These are phyloP conservation scores for Sonneratia caseolaris DNA, from an alignment of 345 rosid genomes.

Conservation along the genomic window DNA sequence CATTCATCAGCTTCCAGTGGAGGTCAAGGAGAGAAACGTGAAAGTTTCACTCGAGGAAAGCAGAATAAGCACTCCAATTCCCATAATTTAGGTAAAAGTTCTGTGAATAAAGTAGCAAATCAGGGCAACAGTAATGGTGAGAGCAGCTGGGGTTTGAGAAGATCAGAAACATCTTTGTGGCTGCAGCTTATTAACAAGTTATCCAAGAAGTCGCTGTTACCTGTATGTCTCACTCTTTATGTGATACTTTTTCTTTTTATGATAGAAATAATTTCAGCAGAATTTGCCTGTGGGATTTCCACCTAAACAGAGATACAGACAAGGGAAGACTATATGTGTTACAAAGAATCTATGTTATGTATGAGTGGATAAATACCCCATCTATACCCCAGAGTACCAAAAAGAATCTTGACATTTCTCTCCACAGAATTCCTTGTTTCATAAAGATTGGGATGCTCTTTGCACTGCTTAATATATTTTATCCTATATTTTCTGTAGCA, in stretches of 20 bases:
- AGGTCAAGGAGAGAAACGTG: constrained; percentile 58
- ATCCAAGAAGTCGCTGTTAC: constrained; percentile 68
- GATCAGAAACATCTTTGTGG: constrained; percentile 76
- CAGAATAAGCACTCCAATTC: constrained; percentile 68
- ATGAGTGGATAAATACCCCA: neutral
- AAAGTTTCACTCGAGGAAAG: constrained; percentile 42
- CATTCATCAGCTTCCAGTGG: constrained; percentile 49
- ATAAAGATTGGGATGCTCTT: neutral
- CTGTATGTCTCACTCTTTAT: constrained; percentile 43
- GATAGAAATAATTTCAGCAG: neutral
- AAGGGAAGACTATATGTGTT: neutral
- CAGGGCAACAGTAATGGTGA: constrained; percentile 48
- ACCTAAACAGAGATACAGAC: neutral
- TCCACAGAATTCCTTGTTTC: neutral
- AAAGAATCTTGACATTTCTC: neutral
- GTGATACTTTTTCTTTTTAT: neutral
- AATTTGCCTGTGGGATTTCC: neutral
- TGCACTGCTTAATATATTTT: neutral
- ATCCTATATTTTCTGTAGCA: neutral
- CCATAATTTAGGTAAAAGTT: constrained; percentile 34
- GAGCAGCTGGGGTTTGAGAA: constrained; percentile 58
- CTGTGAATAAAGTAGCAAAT: constrained; percentile 28
- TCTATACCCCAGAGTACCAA: neutral
- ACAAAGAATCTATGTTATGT: neutral
- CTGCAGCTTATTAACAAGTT: constrained; percentile 77